A percentile compares a stretch with the other conserved stretches of the same genome.
phyloP scores from a whole-genome alignment of 768 basidiomycete species.

The Cytidiella melzeri region DNA sequence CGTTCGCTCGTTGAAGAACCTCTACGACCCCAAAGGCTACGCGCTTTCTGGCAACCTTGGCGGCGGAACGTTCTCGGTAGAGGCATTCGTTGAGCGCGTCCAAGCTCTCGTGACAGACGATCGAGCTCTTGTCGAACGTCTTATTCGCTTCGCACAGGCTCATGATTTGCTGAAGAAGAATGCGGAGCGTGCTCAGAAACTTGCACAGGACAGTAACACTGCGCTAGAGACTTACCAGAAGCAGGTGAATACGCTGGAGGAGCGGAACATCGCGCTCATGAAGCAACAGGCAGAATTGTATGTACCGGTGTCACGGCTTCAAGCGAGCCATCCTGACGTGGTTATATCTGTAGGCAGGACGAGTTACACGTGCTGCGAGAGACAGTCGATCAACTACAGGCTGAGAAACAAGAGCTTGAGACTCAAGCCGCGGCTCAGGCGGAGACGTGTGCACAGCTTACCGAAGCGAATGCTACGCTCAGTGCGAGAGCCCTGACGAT shows the following conservation, averaged over 20 bases:
- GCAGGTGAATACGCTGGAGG: constrained; percentile 77
- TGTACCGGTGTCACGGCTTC: constrained; percentile 16
- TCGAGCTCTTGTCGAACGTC: constrained; percentile 73
- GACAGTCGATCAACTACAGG: constrained; percentile 49
- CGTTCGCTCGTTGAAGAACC: constrained; percentile 75
- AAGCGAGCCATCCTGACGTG: constrained; percentile 1
- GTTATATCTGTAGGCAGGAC: constrained; percentile 44
- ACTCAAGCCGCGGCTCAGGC: constrained; percentile 62
- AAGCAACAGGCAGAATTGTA: constrained; percentile 54
- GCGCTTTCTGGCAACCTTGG: constrained; percentile 8
- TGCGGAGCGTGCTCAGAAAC: constrained; percentile 85
- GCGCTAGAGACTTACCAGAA: constrained; percentile 89
- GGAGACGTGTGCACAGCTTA: constrained; percentile 65
- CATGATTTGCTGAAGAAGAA: constrained; percentile 90
- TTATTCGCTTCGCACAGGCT: constrained; percentile 81
- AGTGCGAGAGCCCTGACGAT: constrained; percentile 66
- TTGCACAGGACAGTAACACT: constrained; percentile 73
- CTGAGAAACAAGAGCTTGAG: constrained; percentile 69
- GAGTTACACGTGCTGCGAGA: constrained; percentile 58
- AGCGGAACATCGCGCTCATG: constrained; percentile 52
- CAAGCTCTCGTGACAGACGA: constrained; percentile 82
- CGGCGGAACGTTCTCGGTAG: constrained; percentile 49
- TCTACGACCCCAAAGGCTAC: constrained; percentile 48
- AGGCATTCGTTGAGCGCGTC: constrained; percentile 72
- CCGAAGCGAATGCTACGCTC: constrained; percentile 72